Evolutionary conservation across 164 flowering plant genomes (phyloP).

Genomic region (Piper longum): DNA sequence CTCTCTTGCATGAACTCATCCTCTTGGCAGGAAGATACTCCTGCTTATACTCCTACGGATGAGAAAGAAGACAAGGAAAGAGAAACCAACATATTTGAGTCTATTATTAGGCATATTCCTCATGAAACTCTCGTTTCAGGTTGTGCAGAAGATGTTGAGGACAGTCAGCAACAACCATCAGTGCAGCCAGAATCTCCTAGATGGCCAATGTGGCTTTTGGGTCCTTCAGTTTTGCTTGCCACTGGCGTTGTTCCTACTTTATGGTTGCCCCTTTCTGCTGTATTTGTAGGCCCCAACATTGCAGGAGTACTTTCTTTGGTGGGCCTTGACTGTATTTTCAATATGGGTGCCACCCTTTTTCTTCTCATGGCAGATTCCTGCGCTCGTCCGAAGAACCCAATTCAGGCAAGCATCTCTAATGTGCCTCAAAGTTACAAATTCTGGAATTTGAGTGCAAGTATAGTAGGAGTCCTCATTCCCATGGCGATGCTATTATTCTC

Average conservation of each 20-base stretch:
- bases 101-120: conserved; percentile 24
- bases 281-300: conserved; percentile 72
- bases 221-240: conserved; percentile 56
- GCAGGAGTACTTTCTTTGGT: conserved; percentile 75
- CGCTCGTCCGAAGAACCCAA: conserved; percentile 36
- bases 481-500: conserved; percentile 31
- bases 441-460: conserved; percentile 65
- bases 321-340: conserved; percentile 82
- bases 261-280: conserved; percentile 75
- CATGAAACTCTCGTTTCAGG: conserved; percentile 12
- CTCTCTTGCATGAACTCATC: conserved; percentile 36
- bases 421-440: conserved; percentile 59
- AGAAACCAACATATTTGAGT: conserved; percentile 41
- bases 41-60: conserved; percentile 35
- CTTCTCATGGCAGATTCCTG: conserved; percentile 86
- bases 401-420: conserved; percentile 21
- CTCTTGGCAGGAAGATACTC: conserved; percentile 55
- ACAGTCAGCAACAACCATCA: conserved; percentile 9
- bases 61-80: conserved; percentile 19
- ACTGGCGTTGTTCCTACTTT: conserved; percentile 85
- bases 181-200: conserved; percentile 30
- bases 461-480: conserved; percentile 51
- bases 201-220: conserved; percentile 89
- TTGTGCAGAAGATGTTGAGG: conserved; percentile 6
- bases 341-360: conserved; percentile 74